A percentile compares a stretch with the other conserved stretches of the same genome.
These are phyloP conservation scores for Kazachstania sp. DNA, from an alignment of 1,139 yeast species.

Conservation along the genomic window DNA sequence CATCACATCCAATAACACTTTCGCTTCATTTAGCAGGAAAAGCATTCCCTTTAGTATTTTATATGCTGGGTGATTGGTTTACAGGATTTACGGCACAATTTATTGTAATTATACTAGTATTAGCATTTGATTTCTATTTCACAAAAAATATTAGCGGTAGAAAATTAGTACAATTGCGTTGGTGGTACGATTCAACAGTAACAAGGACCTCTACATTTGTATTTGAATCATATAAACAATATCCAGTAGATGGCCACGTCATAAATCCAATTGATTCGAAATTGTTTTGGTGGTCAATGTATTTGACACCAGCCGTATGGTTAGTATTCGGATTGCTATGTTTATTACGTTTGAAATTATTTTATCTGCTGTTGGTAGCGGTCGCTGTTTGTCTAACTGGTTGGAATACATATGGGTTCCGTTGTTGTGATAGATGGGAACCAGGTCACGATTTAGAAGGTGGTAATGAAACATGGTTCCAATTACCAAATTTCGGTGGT, in stretches of 20 bases:
- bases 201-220: constrained; percentile 31
- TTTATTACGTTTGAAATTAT: constrained; percentile 62
- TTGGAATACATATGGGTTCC: constrained; percentile 82
- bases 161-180: constrained; percentile 79
- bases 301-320: constrained; percentile 74
- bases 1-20: constrained; percentile 30
- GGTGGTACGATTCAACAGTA: constrained; percentile 69
- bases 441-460: constrained; percentile 14
- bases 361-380: constrained; percentile 57
- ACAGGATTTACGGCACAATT: constrained; percentile 41
- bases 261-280: constrained; percentile 89
- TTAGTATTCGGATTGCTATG: constrained; percentile 64
- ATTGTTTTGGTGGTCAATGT: constrained; percentile 75
- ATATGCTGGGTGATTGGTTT: constrained; percentile 28
- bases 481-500: constrained; percentile 25
- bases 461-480: constrained; percentile 21
- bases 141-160: constrained; percentile 87
- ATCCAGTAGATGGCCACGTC: constrained; percentile 31
- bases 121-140: constrained; percentile 91
- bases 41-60: constrained; percentile 28
- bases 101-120: constrained; percentile 61
- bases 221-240: constrained; percentile 31
- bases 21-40: constrained; percentile 27
- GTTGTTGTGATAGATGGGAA: constrained; percentile 72
- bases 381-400: constrained; percentile 65